Conservation (phyloP, 768 basidiomycete genomes). For the Lactarius quietus region DNA sequence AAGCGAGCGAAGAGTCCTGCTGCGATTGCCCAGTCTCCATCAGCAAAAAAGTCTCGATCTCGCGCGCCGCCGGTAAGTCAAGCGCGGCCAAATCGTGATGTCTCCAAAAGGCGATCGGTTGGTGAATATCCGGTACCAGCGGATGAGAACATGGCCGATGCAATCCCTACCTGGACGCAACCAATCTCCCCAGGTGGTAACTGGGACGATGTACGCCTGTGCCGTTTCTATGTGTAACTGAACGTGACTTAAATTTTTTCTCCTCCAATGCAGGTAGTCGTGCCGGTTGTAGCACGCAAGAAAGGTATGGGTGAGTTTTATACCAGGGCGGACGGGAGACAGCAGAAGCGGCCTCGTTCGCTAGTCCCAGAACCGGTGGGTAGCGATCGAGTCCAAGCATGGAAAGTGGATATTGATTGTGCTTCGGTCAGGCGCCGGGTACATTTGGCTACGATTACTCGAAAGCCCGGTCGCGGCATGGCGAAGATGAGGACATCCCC, state of each 20-base stretch:
- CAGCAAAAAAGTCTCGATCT: constrained; percentile 40
- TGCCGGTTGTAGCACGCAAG: constrained; percentile 82
- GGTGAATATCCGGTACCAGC: constrained; percentile 64
- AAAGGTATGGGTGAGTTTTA: constrained; percentile 72
- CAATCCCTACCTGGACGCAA: constrained; percentile 82
- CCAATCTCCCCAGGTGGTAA: constrained; percentile 64
- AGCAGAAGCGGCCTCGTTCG: constrained; percentile 43
- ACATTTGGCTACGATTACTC: constrained; percentile 76
- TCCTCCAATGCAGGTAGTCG: constrained; percentile 51
- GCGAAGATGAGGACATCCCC: constrained; percentile 4
- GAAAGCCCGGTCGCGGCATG: constrained; percentile 51
- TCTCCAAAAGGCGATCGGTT: constrained; percentile 51
- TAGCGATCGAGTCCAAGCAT: constrained; percentile 16
- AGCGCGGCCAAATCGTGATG: constrained; percentile 34
- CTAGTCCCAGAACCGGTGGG: constrained; percentile 55
- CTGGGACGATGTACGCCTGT: constrained; percentile 72
- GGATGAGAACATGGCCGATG: constrained; percentile 59
- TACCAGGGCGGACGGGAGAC: constrained; percentile 64
- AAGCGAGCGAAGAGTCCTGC: constrained; percentile 48
- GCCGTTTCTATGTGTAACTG: constrained; percentile 20
- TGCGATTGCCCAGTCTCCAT: constrained; percentile 34
- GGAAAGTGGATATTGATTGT: neutral
- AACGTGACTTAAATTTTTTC: constrained; percentile 1
- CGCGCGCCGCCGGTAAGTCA: constrained; percentile 37
- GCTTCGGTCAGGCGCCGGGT: constrained; percentile 59